Conservation (phyloP, 1,139 yeast species). For the Candida sp. region DNA sequence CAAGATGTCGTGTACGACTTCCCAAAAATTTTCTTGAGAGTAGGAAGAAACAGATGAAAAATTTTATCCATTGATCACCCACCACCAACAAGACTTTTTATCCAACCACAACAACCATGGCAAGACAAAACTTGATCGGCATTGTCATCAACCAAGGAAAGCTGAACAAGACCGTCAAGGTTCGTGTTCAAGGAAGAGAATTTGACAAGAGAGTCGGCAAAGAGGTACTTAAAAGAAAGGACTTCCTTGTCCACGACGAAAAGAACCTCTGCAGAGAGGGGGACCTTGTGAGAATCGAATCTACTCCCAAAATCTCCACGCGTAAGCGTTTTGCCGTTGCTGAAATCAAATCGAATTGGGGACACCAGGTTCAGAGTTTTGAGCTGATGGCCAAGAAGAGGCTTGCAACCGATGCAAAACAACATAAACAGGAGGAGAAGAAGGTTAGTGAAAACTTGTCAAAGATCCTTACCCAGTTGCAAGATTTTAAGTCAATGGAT, state of each 20-base stretch:
- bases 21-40: background rate
- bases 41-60: constrained; percentile 2
- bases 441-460: constrained; percentile 46
- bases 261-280: constrained; percentile 93
- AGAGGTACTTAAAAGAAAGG: constrained; percentile 79
- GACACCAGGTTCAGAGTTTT: constrained; percentile 88
- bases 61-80: background rate
- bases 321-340: constrained; percentile 93
- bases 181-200: constrained; percentile 75
- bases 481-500: constrained; percentile 54
- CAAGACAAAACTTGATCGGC: constrained; percentile 90
- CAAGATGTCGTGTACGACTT: background rate
- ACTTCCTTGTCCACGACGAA: constrained; percentile 93
- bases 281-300: constrained; percentile 91
- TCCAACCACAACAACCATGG: constrained; percentile 51
- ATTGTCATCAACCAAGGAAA: constrained; percentile 95
- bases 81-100: background rate
- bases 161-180: constrained; percentile 95
- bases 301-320: constrained; percentile 85
- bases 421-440: constrained; percentile 53
- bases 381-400: constrained; percentile 72
- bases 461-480: constrained; percentile 40
- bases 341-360: constrained; percentile 86
- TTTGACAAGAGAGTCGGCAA: constrained; percentile 76
- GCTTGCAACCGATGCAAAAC: constrained; percentile 65